Evolutionary conservation across 148 eudicot species (phyloP), one percentile per base, ranked within the genome.

Genomic region (Amaranthus hypochondriacus): DNA sequence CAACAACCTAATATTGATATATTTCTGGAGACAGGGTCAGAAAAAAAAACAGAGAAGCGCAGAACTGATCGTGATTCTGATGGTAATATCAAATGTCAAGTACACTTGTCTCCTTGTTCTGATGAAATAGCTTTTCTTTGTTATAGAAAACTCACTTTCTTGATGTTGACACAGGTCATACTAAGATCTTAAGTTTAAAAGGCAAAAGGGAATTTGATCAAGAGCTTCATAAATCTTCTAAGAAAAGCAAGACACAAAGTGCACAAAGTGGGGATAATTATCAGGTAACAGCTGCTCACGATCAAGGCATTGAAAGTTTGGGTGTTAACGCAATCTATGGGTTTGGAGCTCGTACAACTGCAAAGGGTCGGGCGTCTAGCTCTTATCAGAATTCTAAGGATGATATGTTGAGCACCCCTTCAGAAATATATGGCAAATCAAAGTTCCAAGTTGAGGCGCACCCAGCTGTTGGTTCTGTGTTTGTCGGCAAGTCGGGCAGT

Each of bases 171-270:
- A 72, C 84, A 92, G 98, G 92, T 79, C 84, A 79, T 75, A 57
- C 80, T 80, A 83, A 75, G 82, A 82, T 59, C 56, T 64, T 80
- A 76, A 87, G 86, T 77, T 79, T 76, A 62, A 84, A 80, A 75
- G 78, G 84, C 71, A 89, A 79, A 79, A 79, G 87, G 75, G 89
- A 84, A 67, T 70, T 73, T 56, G 83, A 84, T 77, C 81, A 81
- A 71, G 92, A 87, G 60, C 43, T 52, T 75, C 58, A 88, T 75
- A 88, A 81, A 81, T 67, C 75, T 71, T 86, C 93, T 60, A 94
- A 92, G 81, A 91, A 86, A 77, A 75, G 75, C 50, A 92, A 89
- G 83, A 75, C 78, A 50, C 83, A 71, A 56, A 78, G 69, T 66
- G 51, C 70, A 53, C 84, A 63, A 70, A 54, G 62, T 62, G 67